Evolutionary conservation across 1,139 yeast species (phyloP), one percentile per base, ranked within the genome.

Genomic region (Candida buenavistaensis): DNA sequence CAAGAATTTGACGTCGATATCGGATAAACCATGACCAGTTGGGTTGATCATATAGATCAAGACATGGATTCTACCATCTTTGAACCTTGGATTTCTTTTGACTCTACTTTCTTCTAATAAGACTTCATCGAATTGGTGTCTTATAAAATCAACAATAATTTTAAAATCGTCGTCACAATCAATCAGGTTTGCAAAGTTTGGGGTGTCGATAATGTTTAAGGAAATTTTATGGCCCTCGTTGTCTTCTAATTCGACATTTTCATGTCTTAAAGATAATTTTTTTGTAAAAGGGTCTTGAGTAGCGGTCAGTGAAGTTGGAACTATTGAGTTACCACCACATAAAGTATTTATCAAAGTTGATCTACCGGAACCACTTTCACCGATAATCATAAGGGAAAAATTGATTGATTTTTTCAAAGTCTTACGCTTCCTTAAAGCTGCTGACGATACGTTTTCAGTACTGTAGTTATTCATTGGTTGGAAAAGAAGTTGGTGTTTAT

Each of bases 291-390:
- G 70, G 41, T 70, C 75, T 43, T 68, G 73, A 28, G 50, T 54
- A 13, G 60, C 62, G 1, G 75, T 70, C 45, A 64, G 62, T 5
- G 63, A 55, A 5, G 62, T 54, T 14, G 67, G 65, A 1, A 62
- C 87, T 40, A 83, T 75, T 10, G 60, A 51, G 47, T 84, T 81
- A 45, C 92, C 95, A 30, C 95, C 96, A 64, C 97, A 90, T 39
- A 84, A 66, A 9, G 82, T 75, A 52, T 80, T 78, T 43, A 80
- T 68, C 41, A 80, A 75, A 2, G 83, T 78, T 6, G 82, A 70
- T 47, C 83, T 72, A 2, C 87, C 87, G 12, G 71, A 59, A 7
- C 85, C 85, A 42, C 74, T 59, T 50, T 75, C 78, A 14, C 85
- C 86, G 40, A 76, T 73, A 30, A 79, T 64, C 78, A 80, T 74